Evolutionary conservation across 176 grass and related monocot genomes (phyloP), one percentile per base, ranked within the genome.

Genomic region (Bolboschoenus planiculmis): DNA sequence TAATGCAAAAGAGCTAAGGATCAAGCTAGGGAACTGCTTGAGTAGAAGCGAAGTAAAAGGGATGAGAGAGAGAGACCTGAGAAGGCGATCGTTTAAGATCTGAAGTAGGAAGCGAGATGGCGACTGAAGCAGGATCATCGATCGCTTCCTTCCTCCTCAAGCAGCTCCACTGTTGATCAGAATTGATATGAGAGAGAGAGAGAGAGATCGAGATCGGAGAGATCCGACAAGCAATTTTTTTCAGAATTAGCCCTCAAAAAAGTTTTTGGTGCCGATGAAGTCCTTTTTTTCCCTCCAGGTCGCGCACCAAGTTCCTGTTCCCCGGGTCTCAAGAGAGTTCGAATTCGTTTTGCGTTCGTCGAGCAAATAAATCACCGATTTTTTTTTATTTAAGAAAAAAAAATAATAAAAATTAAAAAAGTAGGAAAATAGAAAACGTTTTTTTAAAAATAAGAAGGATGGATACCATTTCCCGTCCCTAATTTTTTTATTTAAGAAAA

Each of bases 51-150:
- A 85, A 76, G 72, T 36, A 66, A 50, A 60, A 53, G 46, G 10
- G 40, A 35, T n/a, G 30, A 21, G 18, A 53, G 44, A 34, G 16
- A 61, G 4, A 24, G 24, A 99, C 96, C 93, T 95, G 85, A 90
- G 75, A 60, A 95, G 86, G 80, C 97, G 91, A 84, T 95, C 93
- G 36, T 99, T 91, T 33, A 99, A 76, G 97, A 90, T 99, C 93
- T 96, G 92, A 63, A 99, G 97, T 31, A 95, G 91, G 77, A 99
- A 99, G 83, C 93, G 87, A 31, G 97, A 99, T 56, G 93, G 93
- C 5, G 97, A 96, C 61, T 96, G 97, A 50, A 99, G 97, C 34
- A 99, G 85, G 81, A 99, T 99, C 97, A 99, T 99, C 57, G 79
- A 85, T 83, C 29, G 60, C 26, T 68, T 31, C 76, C 36, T 76